Conservation (phyloP, 805 yeast species). For the Nematodospora valgi region DNA sequence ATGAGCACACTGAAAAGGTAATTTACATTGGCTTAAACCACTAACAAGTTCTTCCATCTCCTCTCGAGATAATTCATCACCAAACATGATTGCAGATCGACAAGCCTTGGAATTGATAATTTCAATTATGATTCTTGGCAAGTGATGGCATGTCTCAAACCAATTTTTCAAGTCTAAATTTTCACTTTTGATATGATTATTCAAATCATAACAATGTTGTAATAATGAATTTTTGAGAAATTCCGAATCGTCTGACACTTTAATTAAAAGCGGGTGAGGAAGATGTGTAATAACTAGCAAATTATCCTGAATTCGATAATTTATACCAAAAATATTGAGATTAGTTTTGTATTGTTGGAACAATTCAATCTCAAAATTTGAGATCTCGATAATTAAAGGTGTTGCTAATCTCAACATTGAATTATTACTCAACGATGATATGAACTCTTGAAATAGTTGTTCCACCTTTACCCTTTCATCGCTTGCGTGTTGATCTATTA, state of each 20-base stretch:
- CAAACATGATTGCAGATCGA: constrained; percentile 68
- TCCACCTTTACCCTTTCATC: constrained; percentile 75
- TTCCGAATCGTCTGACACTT: constrained; percentile 20
- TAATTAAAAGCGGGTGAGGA: constrained; percentile 41
- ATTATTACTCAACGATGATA: constrained; percentile 16
- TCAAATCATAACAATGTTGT: constrained; percentile 44
- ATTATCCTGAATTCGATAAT: constrained; percentile 7
- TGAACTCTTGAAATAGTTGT: constrained; percentile 33
- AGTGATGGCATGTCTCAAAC: constrained; percentile 17
- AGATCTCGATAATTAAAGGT: constrained; percentile 3
- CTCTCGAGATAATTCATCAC: constrained; percentile 41
- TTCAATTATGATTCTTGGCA: constrained; percentile 53
- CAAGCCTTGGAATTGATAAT: constrained; percentile 62
- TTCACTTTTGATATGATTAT: constrained; percentile 31
- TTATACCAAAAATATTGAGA: constrained; percentile 18
- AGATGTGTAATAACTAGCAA: constrained; percentile 34
- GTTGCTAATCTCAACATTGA: constrained; percentile 7
- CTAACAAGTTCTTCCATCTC: constrained; percentile 47
- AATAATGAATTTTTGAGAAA: constrained; percentile 37
- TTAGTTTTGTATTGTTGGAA: constrained; percentile 12
- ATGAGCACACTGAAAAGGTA: constrained; percentile 82
- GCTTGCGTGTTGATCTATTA: constrained; percentile 81
- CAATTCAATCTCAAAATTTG: constrained; percentile 9
- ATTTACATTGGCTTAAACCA: constrained; percentile 43
- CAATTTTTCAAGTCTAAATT: constrained; percentile 30